A percentile compares a stretch with the other conserved stretches of the same genome.
Conservation (phyloP, 495 filamentous ascomycete genomes). For the Neurospora tetrasperma region DNA sequence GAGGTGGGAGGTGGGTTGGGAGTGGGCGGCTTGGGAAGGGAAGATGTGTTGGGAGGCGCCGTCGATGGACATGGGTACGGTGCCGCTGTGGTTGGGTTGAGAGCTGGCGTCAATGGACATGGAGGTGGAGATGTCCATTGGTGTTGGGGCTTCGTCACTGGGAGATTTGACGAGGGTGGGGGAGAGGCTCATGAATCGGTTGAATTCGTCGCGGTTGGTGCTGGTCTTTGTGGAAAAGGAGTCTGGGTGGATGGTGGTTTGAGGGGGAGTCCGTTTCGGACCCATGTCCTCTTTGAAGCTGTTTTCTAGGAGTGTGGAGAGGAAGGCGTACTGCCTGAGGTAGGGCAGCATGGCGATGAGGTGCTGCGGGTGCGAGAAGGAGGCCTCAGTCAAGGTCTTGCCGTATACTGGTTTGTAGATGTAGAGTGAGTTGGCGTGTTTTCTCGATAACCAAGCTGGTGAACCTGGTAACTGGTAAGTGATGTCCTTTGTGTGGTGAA, state of each 20-base stretch:
- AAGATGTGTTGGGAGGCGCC: not conserved
- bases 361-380: slow-evolving; percentile 82
- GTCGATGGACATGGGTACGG: slow-evolving; percentile 10
- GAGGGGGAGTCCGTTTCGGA: not conserved
- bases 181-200: slow-evolving; percentile 20
- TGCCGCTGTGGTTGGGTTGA: slow-evolving; percentile 25
- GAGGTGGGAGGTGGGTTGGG: not conserved
- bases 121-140: not conserved
- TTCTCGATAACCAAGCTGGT: slow-evolving; percentile 32
- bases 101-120: not conserved
- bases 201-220: slow-evolving; percentile 25
- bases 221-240: slow-evolving; percentile 1
- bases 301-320: slow-evolving; percentile 53
- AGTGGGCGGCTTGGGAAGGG: not conserved
- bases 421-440: slow-evolving; percentile 60
- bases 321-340: slow-evolving; percentile 64
- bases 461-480: slow-evolving; percentile 25
- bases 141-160: not conserved
- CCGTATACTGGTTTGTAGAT: slow-evolving; percentile 61
- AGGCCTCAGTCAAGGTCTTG: slow-evolving; percentile 55
- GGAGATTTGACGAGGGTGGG: not conserved
- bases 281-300: slow-evolving; percentile 34
- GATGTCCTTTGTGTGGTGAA: slow-evolving; percentile 26
- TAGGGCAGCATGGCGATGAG: slow-evolving; percentile 65
- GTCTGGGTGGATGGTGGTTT: not conserved